These are phyloP conservation scores for Chaetothyriales sp. DNA, from an alignment of 2,329 filamentous ascomycete species.

Conservation along the genomic window DNA sequence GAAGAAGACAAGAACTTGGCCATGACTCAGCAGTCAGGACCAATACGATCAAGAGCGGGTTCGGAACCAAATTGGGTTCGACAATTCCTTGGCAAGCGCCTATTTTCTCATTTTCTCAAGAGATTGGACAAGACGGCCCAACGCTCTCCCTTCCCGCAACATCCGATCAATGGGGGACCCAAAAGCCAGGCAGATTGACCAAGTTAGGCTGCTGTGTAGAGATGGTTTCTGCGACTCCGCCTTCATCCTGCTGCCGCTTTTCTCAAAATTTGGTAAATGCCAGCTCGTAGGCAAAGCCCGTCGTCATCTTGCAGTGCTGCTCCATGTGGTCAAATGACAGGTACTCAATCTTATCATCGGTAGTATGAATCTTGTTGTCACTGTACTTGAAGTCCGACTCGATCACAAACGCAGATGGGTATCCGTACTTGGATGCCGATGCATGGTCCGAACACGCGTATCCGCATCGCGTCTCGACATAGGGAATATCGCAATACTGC, in stretches of 20 bases:
- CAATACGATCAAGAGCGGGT: no score
- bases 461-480: slow-evolving; percentile 73
- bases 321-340: slow-evolving; percentile 81
- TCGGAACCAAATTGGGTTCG: no score
- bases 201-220: background rate
- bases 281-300: slow-evolving; percentile 71
- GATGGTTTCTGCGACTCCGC: no score
- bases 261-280: slow-evolving; percentile 55
- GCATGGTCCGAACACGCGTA: slow-evolving; percentile 66
- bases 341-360: slow-evolving; percentile 54
- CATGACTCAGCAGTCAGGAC: no score
- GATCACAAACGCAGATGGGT: slow-evolving; percentile 50
- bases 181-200: background rate
- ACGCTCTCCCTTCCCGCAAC: background rate
- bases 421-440: slow-evolving; percentile 50
- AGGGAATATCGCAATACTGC: slow-evolving; percentile 79
- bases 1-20: no score
- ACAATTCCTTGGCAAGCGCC: no score
- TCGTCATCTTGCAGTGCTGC: slow-evolving; percentile 71
- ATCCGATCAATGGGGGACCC: background rate
- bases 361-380: slow-evolving; percentile 59
- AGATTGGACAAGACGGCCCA: background rate
- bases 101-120: background rate
- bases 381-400: slow-evolving; percentile 45
- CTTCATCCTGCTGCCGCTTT: no score